Evolutionary conservation across 2,329 filamentous ascomycete species (phyloP).

Genomic region (Fusarium cicatricum): DNA sequence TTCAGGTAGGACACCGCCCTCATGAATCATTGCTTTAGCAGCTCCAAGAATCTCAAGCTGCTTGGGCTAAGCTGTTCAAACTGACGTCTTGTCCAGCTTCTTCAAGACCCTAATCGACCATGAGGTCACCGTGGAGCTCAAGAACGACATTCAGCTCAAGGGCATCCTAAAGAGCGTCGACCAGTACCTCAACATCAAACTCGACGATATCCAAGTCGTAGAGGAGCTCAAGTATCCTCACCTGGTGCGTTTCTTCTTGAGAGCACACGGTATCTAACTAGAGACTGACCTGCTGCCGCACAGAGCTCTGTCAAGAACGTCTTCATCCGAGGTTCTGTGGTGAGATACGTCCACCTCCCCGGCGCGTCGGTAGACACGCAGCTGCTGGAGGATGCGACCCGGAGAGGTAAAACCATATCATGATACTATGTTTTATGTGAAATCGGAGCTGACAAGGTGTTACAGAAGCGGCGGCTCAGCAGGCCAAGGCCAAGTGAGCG

Average conservation of each 20-base stretch:
- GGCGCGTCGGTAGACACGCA: conserved; percentile 84
- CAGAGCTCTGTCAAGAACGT: conserved; percentile 88
- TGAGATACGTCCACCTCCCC: conserved; percentile 90
- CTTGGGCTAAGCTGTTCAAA: background rate
- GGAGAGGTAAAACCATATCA: conserved; percentile 70
- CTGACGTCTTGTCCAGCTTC: conserved; percentile 66
- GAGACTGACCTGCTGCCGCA: conserved; percentile 2
- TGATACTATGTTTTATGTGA: background rate
- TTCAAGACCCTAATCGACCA: conserved; percentile 99
- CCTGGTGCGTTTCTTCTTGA: conserved; percentile 64
- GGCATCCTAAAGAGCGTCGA: conserved; percentile 97
- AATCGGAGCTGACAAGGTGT: conserved; percentile 16
- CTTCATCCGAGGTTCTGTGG: conserved; percentile 92
- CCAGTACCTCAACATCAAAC: conserved; percentile 99
- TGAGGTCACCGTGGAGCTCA: conserved; percentile 97
- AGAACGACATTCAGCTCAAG: conserved; percentile 98
- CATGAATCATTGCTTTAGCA: conserved; percentile 1
- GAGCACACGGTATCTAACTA: background rate
- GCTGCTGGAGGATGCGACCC: conserved; percentile 88
- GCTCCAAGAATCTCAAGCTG: background rate
- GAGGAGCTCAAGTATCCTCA: conserved; percentile 97
- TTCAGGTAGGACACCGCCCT: conserved; percentile 48
- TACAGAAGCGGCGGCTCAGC: conserved; percentile 65
- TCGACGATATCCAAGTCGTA: conserved; percentile 92
- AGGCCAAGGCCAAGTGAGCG: conserved; percentile 62